Conservation (phyloP, 1,284 basidiomycete genomes). For the Marasmius oreades region DNA sequence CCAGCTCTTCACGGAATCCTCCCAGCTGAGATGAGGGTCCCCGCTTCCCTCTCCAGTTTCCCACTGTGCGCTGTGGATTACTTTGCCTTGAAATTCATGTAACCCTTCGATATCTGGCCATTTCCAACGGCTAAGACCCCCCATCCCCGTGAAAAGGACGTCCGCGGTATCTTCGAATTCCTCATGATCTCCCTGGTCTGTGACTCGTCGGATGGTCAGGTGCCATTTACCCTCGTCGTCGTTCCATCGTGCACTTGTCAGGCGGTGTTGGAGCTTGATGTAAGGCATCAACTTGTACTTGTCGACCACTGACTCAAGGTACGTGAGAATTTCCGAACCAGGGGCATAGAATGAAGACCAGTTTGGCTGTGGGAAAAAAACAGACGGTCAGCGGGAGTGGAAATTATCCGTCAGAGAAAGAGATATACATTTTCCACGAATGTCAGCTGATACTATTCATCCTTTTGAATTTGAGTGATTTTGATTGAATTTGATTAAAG, state of each 20-base stretch:
- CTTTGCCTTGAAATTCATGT: slow-evolving; percentile 43
- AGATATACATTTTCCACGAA: slow-evolving; percentile 48
- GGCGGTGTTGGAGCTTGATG: slow-evolving; percentile 52
- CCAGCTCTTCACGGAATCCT: slow-evolving; percentile 47
- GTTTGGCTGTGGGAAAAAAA: slow-evolving; percentile 33
- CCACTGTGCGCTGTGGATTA: slow-evolving; percentile 59
- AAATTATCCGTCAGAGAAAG: background rate
- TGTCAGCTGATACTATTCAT: slow-evolving; percentile 50
- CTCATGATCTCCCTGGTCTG: slow-evolving; percentile 30
- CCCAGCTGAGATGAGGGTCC: slow-evolving; percentile 28
- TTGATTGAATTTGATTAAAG: too few relatives aligned
- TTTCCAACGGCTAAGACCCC: slow-evolving; percentile 47
- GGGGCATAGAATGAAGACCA: slow-evolving; percentile 61
- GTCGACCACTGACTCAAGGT: slow-evolving; percentile 51
- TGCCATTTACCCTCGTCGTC: slow-evolving; percentile 51
- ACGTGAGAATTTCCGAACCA: slow-evolving; percentile 52
- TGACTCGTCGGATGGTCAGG: slow-evolving; percentile 42
- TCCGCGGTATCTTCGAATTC: slow-evolving; percentile 50
- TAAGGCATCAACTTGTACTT: slow-evolving; percentile 54
- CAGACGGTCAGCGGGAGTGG: background rate
- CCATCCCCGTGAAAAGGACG: slow-evolving; percentile 50
- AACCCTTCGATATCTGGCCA: slow-evolving; percentile 60
- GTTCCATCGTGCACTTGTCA: slow-evolving; percentile 47
- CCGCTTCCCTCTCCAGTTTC: slow-evolving; percentile 37
- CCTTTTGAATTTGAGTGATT: background rate